These are phyloP conservation scores for Xylaria sp. DNA, from an alignment of 2,329 filamentous ascomycete genomes.

Conservation along the genomic window DNA sequence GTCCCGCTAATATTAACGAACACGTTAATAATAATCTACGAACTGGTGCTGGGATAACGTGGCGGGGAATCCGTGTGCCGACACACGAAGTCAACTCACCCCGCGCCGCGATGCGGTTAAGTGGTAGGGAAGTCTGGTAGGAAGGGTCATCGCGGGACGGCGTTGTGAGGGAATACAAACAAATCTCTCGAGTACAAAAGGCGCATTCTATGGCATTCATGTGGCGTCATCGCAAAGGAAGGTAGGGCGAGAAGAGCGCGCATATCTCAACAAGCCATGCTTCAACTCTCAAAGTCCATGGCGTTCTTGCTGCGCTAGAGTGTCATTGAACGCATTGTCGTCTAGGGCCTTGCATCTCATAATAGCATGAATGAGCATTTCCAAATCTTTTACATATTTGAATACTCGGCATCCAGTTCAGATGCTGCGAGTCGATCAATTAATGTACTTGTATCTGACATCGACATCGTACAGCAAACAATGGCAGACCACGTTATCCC, in stretches of 20 bases:
- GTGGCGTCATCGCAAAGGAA: background rate
- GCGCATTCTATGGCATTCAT: too few relatives aligned
- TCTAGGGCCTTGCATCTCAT: background rate
- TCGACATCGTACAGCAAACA: constrained; percentile 25
- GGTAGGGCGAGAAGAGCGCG: background rate
- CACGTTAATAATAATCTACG: constrained; percentile 83
- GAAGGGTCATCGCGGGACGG: background rate
- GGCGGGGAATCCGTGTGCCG: too few relatives aligned
- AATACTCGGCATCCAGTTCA: background rate
- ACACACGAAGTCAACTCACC: background rate
- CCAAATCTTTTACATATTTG: background rate
- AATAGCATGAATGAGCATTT: background rate
- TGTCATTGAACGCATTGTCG: background rate
- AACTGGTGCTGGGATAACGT: constrained; percentile 75
- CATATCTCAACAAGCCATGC: background rate
- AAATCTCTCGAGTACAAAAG: background rate
- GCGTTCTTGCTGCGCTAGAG: background rate
- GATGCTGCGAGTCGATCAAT: constrained; percentile 9
- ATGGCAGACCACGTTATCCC: background rate
- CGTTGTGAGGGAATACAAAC: too few relatives aligned
- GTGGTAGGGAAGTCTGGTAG: background rate
- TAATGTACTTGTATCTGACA: constrained; percentile 15
- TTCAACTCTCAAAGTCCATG: background rate
- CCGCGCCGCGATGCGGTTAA: background rate
- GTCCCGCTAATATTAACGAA: constrained; percentile 89